Percentiles rank a stretch among this genome's conserved stretches.
These are phyloP conservation scores for Leishmania martiniquensis DNA, from an alignment of 208 protist species.

Conservation along the genomic window DNA sequence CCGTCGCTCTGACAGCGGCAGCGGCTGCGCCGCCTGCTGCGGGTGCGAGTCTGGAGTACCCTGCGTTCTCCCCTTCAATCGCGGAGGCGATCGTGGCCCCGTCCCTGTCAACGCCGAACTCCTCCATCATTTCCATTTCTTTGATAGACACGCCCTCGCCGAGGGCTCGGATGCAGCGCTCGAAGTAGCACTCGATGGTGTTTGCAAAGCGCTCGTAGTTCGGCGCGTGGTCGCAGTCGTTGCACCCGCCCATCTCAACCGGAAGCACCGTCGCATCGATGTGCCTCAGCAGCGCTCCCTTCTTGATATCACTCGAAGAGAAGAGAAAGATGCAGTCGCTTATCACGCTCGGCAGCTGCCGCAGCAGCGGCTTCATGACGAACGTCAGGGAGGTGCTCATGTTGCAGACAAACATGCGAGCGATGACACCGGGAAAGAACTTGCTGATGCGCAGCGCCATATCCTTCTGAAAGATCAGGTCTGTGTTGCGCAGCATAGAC, in stretches of 20 bases:
- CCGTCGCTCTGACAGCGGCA: no score
- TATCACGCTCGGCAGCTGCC: constrained; percentile 54
- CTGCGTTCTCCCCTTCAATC: not conserved
- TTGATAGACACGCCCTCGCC: constrained; percentile 46
- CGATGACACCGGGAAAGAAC: constrained; percentile 69
- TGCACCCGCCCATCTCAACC: constrained; percentile 64
- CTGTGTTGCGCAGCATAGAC: constrained; percentile 67
- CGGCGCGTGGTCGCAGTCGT: constrained; percentile 61
- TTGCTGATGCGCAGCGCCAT: constrained; percentile 80
- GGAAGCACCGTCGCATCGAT: constrained; percentile 70
- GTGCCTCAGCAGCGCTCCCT: constrained; percentile 57
- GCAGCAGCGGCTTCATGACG: constrained; percentile 74
- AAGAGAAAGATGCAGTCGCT: constrained; percentile 74
- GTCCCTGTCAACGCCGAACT: constrained; percentile 49
- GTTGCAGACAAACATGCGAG: constrained; percentile 71
- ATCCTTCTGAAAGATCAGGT: constrained; percentile 75
- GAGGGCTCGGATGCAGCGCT: constrained; percentile 40
- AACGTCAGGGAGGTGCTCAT: constrained; percentile 66
- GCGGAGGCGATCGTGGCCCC: constrained; percentile 20
- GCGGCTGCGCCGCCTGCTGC: no score
- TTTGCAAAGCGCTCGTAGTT: constrained; percentile 59
- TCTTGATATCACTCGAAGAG: constrained; percentile 45
- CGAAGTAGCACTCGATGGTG: constrained; percentile 63
- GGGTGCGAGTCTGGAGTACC: not conserved
- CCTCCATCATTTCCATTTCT: constrained; percentile 73